Evolutionary conservation across 768 basidiomycete genomes (phyloP), one percentile per base, ranked within the genome.

Genomic region (Lactarius indigo): DNA sequence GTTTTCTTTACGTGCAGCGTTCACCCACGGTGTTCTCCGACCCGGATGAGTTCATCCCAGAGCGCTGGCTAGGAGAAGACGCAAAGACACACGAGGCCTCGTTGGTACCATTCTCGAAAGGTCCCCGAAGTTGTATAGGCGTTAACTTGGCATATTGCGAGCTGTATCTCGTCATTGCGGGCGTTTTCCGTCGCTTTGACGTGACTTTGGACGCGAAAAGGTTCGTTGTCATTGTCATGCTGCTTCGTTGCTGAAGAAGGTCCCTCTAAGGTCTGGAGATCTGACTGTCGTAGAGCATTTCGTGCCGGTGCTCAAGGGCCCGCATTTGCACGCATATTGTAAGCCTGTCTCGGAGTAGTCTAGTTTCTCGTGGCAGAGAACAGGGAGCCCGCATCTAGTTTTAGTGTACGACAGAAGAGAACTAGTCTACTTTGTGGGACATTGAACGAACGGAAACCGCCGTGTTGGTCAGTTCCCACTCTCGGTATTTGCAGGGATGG

Each of bases 121-220:
- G 57, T n/a, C 37, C 57, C 8, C 57, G 37, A 20, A 39, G 23
- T n/a, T 58, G 57, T 39, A 9, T 39, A 13, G 57, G 57, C 35
- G 26, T 58, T 9, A 58, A 58, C 23, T 28, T 58, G 57, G 57
- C 57, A 23, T 58, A 58, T 39, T 52, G 47, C 60, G 60, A 44
- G 31, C n/a, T 35, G 31, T 50, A 37, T 26, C 56, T 63, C 44
- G 41, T 42, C 12, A 44, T 35, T 56, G 57, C 57, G 0, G 5
- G 23, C n/a, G 13, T 58, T 15, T 58, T 58, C 35, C 57, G 57
- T 37, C 57, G 57, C 12, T 58, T 58, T 58, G 57, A 58, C 13
- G 0, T 58, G 57, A 18, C 35, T 26, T 12, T 39, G 31, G 57
- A 58, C 15, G 23, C 35, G 5, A 17, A 39, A 28, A 41, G 57